Evolutionary conservation across 164 flowering plant species (phyloP).

Genomic region (Chloranthus sessilifolius): DNA sequence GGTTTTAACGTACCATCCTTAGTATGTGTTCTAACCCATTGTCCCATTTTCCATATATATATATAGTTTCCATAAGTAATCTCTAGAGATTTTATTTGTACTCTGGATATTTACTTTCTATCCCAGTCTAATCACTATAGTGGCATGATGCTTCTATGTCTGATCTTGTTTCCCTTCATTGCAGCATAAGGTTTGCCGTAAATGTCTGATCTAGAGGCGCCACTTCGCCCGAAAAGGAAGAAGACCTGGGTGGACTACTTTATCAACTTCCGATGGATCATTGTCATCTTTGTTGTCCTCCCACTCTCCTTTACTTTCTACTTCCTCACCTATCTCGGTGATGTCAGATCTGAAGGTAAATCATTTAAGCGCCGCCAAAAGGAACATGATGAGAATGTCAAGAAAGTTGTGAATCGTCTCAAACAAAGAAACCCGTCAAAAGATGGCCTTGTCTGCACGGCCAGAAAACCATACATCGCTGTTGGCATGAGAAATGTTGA

Average conservation of each 20-base stretch:
- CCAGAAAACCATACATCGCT: conserved; percentile 95
- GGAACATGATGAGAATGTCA: conserved; percentile 95
- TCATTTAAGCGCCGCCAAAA: conserved; percentile 85
- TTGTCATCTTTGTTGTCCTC: conserved; percentile 90
- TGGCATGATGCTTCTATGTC: no score
- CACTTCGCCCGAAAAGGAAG: conserved; percentile 96
- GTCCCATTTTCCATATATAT: no score
- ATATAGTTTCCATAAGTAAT: no score
- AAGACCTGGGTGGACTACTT: conserved; percentile 87
- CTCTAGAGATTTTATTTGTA: no score
- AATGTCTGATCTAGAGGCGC: conserved; percentile 86
- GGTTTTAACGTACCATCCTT: no score
- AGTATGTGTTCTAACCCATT: no score
- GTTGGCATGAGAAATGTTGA: conserved; percentile 99
- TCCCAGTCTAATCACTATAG: no score
- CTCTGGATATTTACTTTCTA: no score
- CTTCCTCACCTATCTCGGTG: conserved; percentile 90
- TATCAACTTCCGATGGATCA: conserved; percentile 85
- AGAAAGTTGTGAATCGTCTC: conserved; percentile 84
- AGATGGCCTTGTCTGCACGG: conserved; percentile 99
- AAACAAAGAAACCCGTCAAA: conserved; percentile 78
- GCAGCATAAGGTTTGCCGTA: conserved; percentile 6
- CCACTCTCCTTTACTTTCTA: conserved; percentile 79
- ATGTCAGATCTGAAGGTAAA: conserved; percentile 76
- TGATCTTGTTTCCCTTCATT: not conserved